phyloP scores from a whole-genome alignment of 2,329 filamentous ascomycete genomes.

The Parascedosporium putredinis region DNA sequence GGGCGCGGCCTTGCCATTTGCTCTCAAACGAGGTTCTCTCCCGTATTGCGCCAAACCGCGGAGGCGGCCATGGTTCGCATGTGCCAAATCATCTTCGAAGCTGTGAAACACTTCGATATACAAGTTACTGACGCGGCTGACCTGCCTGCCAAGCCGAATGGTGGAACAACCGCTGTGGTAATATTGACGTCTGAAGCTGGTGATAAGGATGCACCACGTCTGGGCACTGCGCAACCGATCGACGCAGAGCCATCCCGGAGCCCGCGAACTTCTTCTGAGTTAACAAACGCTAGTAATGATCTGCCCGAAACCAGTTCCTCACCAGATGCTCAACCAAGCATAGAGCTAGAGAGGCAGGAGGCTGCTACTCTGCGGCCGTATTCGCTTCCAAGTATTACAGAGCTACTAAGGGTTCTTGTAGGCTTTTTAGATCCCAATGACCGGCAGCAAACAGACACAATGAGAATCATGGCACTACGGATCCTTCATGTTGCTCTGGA shows the following conservation, averaged over 20 bases:
- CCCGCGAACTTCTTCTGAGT: not conserved
- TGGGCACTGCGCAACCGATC: not conserved
- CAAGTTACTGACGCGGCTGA: slow-evolving; percentile 59
- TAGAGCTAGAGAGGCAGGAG: slow-evolving; percentile 25
- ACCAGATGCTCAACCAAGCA: not conserved
- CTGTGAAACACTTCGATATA: slow-evolving; percentile 76
- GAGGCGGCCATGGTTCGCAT: slow-evolving; percentile 98
- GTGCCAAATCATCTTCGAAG: slow-evolving; percentile 97
- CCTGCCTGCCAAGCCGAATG: slow-evolving; percentile 55
- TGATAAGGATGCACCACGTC: not conserved
- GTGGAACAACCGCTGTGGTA: slow-evolving; percentile 64
- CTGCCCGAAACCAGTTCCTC: slow-evolving; percentile 23
- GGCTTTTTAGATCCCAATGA: slow-evolving; percentile 92
- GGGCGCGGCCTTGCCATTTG: slow-evolving; percentile 95
- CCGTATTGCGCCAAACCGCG: slow-evolving; percentile 79
- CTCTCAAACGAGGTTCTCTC: slow-evolving; percentile 84
- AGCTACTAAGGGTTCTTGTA: slow-evolving; percentile 87
- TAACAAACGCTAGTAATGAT: not conserved
- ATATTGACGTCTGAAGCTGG: slow-evolving; percentile 57
- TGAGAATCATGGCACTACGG: slow-evolving; percentile 92
- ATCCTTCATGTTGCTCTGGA: slow-evolving; percentile 97
- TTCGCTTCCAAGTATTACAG: slow-evolving; percentile 84
- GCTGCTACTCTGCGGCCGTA: slow-evolving; percentile 69
- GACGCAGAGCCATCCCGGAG: not conserved
- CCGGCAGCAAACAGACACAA: slow-evolving; percentile 81